Evolutionary conservation across 306 rosid genomes (phyloP).

Genomic region (Aeschynomene evenia): DNA sequence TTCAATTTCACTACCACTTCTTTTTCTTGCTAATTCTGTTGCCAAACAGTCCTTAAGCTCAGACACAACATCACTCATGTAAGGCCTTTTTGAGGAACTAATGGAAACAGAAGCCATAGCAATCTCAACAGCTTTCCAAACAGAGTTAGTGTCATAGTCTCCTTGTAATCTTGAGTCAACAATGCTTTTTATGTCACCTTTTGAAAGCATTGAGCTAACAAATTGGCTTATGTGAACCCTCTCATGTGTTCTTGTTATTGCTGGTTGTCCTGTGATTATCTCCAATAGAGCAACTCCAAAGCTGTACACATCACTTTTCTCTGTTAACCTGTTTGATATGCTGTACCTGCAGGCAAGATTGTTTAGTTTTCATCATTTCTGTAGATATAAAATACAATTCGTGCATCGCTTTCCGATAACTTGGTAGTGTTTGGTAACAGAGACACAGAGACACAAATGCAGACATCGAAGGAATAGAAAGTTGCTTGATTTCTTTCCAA

Average conservation of each 20-base stretch:
- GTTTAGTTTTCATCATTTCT: background rate
- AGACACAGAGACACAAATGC: too few relatives aligned
- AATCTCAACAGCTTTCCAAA: constrained; percentile 48
- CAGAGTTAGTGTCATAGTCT: constrained; percentile 30
- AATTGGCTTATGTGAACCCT: constrained; percentile 39
- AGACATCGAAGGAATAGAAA: too few relatives aligned
- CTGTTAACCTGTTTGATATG: constrained; percentile 39
- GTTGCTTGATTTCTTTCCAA: too few relatives aligned
- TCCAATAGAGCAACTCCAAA: constrained; percentile 56
- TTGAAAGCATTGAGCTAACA: constrained; percentile 38
- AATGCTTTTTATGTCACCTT: constrained; percentile 38
- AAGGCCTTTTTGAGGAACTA: constrained; percentile 39
- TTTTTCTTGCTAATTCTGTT: constrained; percentile 20
- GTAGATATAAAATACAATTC: too few relatives aligned
- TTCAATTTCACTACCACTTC: background rate
- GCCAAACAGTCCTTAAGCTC: constrained; percentile 49
- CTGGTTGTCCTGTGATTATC: constrained; percentile 46
- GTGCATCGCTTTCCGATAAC: too few relatives aligned
- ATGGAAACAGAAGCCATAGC: constrained; percentile 48
- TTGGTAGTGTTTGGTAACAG: too few relatives aligned
- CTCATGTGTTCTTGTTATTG: constrained; percentile 12
- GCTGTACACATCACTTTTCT: constrained; percentile 61
- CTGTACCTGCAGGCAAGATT: constrained; percentile 37
- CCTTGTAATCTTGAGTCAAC: constrained; percentile 44
- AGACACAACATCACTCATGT: constrained; percentile 45